Base-by-base conservation (phyloP, 768 basidiomycete species). In the Lepiota venenata region DNA sequence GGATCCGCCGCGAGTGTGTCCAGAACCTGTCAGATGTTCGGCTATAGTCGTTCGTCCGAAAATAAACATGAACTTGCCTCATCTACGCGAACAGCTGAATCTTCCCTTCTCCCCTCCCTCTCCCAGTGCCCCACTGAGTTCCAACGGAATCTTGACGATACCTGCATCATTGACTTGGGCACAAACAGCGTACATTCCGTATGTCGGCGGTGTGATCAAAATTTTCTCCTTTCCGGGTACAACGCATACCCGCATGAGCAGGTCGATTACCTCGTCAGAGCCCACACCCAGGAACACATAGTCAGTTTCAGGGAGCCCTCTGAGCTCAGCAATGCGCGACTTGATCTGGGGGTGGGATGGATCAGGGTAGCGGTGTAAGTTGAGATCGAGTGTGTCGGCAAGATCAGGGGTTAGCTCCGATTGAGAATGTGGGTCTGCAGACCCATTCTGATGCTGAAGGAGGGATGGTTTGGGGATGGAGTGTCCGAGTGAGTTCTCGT, bases 101-200 rank as follows among this genome's bases (percentile, higher is more conserved):
- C 80, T 68, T 3, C 88, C 88, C 0, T 64, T 63, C 42, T 81
- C 82, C 1, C 91, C 93, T 0, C 84, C 89, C 64, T 93, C 91
- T 2, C 91, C 91, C 12, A 76, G 61, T 3, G 65, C 67, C 2
- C 77, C 83, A 12, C 70, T 71, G 25, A 88, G 64, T 60, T 85
- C 82, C 21, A 98, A 72, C 2, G 85, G 84, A 16, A 90, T 84
- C 63, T 87, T 86, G 42, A 93, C 82, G 3, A 96, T 71, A 0
- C 82, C 88, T 14, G 96, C 76, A 66, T 99, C 97, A 66, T 99
- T 99, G 43, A 98, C 86, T 63, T 97, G 89, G 9, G 96, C 97
- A 56, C 88, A 93, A 1, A 98, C 96, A 11, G 79, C 68, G 71
- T 98, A 98, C 96, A 98, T 99, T 15, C 96, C 97, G 66, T 98